A percentile compares a stretch with the other conserved stretches of the same genome.
Evolutionary conservation across 1,139 yeast species (phyloP).

Genomic region (Suhomyces terraborum): DNA sequence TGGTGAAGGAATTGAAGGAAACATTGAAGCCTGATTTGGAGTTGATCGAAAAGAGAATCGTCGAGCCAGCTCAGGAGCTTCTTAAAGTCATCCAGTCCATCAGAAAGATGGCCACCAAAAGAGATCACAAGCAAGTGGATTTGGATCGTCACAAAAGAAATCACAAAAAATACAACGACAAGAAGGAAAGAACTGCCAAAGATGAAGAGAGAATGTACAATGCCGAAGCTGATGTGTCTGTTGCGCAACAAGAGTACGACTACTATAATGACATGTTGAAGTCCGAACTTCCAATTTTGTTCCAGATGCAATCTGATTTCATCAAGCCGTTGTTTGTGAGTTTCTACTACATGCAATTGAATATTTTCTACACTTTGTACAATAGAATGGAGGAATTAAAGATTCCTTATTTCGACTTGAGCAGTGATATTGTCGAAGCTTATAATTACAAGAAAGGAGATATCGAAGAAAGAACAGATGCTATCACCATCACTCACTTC

Average conservation of each 20-base stretch:
- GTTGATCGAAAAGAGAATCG: constrained; percentile 85
- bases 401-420: constrained; percentile 90
- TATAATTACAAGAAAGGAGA: constrained; percentile 83
- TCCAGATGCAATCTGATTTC: constrained; percentile 86
- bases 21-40: constrained; percentile 91
- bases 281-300: constrained; percentile 82
- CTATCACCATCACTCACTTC: constrained; percentile 84
- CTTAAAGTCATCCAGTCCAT: constrained; percentile 77
- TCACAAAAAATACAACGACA: constrained; percentile 70
- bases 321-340: constrained; percentile 91
- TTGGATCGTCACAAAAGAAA: constrained; percentile 80
- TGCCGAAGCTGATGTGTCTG: constrained; percentile 85
- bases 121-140: constrained; percentile 94
- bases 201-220: constrained; percentile 89
- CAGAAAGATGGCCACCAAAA: constrained; percentile 90
- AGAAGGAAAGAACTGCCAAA: constrained; percentile 79
- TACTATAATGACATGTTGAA: constrained; percentile 94
- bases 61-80: constrained; percentile 89
- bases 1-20: constrained; percentile 82
- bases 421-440: constrained; percentile 79
- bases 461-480: constrained; percentile 85
- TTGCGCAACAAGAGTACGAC: constrained; percentile 94
- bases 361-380: constrained; percentile 90
- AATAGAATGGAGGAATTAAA: constrained; percentile 93
- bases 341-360: constrained; percentile 95